Percentiles rank a stretch among this genome's conserved stretches.
Conservation (phyloP, 1,284 basidiomycete species). For the Marasmius oreades region DNA sequence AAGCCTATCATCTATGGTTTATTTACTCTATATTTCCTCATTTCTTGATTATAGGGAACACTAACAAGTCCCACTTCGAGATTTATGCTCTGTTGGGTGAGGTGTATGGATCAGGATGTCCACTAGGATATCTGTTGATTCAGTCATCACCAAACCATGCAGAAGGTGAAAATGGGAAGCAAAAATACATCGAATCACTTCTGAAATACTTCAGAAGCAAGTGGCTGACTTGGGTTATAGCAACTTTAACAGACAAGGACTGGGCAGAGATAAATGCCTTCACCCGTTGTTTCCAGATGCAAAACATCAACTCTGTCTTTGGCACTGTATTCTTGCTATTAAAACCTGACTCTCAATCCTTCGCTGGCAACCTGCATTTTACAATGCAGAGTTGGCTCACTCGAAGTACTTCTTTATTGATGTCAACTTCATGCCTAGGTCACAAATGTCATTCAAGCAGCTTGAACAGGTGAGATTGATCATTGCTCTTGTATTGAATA, state of each 20-base stretch:
- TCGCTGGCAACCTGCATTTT: not conserved
- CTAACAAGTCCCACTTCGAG: conserved; percentile 12
- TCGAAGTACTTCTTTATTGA: not conserved
- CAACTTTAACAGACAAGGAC: conserved; percentile 24
- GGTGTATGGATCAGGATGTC: conserved; percentile 13
- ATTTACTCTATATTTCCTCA: not conserved
- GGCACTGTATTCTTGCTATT: conserved; percentile 25
- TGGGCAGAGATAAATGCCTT: conserved; percentile 15
- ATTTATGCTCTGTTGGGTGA: conserved; percentile 14
- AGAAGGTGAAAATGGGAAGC: conserved; percentile 12
- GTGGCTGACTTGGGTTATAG: conserved; percentile 17
- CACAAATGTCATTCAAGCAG: not conserved
- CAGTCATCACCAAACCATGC: conserved; percentile 6
- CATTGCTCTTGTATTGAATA: not conserved
- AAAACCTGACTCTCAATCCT: conserved; percentile 14
- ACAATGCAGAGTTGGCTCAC: not conserved
- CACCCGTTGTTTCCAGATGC: conserved; percentile 17
- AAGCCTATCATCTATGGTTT: conserved; percentile 1
- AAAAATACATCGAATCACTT: conserved; percentile 16
- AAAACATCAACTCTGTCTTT: conserved; percentile 30
- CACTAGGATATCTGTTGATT: conserved; percentile 22
- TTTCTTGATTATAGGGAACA: conserved; percentile 6
- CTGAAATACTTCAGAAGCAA: conserved; percentile 16
- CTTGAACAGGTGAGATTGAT: not conserved
- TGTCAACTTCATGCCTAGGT: not conserved